A percentile compares a stretch with the other conserved stretches of the same genome.
These are phyloP conservation scores for Jacaranda mimosifolia DNA, from an alignment of 257 asterid species.

Conservation along the genomic window DNA sequence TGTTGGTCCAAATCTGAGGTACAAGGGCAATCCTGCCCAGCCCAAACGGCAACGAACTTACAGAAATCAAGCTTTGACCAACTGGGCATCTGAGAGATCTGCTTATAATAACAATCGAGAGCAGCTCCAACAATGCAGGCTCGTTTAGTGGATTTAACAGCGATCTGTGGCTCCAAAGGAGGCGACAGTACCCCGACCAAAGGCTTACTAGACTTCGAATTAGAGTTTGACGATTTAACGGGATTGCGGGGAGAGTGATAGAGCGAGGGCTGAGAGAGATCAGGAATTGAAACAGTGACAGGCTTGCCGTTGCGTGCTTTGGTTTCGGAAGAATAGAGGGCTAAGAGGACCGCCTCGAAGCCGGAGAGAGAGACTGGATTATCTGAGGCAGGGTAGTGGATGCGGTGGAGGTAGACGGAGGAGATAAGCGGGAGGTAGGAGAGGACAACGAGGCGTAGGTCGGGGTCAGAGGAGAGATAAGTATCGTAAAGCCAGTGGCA, in stretches of 20 bases:
- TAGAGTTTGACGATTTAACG: constrained; percentile 50
- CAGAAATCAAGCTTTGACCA: constrained; percentile 94
- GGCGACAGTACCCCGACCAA: constrained; percentile 70
- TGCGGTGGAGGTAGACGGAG: constrained; percentile 71
- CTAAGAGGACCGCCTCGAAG: constrained; percentile 88
- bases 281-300: constrained; percentile 71
- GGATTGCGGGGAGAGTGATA: constrained; percentile 77
- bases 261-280: constrained; percentile 90
- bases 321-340: constrained; percentile 75
- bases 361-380: constrained; percentile 64
- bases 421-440: constrained; percentile 72
- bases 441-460: constrained; percentile 84
- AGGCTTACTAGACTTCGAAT: constrained; percentile 39
- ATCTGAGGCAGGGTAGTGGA: constrained; percentile 60
- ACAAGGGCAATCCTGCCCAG: constrained; percentile 85
- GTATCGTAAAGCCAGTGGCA: constrained; percentile 98
- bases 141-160: constrained; percentile 91
- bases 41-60: constrained; percentile 73
- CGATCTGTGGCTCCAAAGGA: constrained; percentile 84
- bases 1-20: constrained; percentile 62
- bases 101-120: constrained; percentile 82
- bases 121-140: constrained; percentile 91
- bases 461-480: constrained; percentile 74
- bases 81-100: constrained; percentile 88
- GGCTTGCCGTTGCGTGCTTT: constrained; percentile 84